Percentiles rank a stretch among this genome's conserved stretches.
Conservation (phyloP, 139 green algal genomes). For the Gonium pectorale region DNA sequence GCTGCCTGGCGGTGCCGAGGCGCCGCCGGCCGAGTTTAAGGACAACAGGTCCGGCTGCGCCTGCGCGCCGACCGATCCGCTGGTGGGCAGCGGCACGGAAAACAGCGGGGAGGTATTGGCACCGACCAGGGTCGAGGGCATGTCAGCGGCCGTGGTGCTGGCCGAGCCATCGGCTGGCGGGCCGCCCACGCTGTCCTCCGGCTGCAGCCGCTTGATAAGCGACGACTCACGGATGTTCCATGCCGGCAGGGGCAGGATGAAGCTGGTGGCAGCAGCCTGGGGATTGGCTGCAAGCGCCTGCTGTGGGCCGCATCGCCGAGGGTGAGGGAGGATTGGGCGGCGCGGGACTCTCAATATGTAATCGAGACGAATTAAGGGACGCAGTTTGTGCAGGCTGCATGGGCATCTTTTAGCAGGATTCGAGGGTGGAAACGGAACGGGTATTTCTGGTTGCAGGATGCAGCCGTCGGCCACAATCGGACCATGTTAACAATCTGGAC, state of each 20-base stretch:
- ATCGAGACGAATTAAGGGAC: too few relatives aligned
- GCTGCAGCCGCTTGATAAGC: constrained; percentile 78
- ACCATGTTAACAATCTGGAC: too few relatives aligned
- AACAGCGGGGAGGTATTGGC: constrained; percentile 31
- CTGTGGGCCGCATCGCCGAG: not conserved
- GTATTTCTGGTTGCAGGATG: too few relatives aligned
- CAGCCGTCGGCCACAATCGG: too few relatives aligned
- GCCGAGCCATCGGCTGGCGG: not conserved
- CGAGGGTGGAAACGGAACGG: too few relatives aligned
- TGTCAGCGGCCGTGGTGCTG: not conserved
- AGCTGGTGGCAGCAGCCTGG: constrained; percentile 50
- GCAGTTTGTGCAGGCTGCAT: too few relatives aligned
- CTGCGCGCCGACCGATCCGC: not conserved
- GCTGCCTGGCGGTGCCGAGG: too few relatives aligned
- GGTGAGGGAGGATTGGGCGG: too few relatives aligned
- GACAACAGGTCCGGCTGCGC: constrained; percentile 5
- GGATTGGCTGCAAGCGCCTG: constrained; percentile 63
- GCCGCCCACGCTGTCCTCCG: constrained; percentile 53
- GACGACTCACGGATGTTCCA: constrained; percentile 81
- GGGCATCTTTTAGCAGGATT: too few relatives aligned
- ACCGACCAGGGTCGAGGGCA: constrained; percentile 5
- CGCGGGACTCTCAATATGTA: too few relatives aligned
- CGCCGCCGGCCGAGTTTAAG: constrained; percentile 13
- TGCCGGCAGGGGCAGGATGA: constrained; percentile 84
- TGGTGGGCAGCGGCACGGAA: constrained; percentile 25